phyloP scores from a whole-genome alignment of 345 rosid genomes.

The Ceriops tagal region DNA sequence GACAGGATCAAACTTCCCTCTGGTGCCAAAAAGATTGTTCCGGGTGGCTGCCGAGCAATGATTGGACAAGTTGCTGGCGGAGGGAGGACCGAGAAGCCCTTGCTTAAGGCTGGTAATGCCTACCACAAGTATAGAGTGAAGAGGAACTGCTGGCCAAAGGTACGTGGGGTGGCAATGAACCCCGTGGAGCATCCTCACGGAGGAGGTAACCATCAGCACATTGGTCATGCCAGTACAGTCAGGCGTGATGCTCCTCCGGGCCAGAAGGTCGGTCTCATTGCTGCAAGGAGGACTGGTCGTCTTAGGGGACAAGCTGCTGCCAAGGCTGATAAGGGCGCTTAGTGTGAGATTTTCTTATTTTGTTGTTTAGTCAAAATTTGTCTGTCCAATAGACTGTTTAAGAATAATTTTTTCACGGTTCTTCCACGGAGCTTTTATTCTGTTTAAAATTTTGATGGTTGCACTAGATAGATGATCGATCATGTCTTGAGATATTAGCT shows the following conservation, averaged over 20 bases:
- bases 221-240: not conserved
- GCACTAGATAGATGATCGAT: no score
- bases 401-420: not conserved
- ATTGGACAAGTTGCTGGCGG: conserved; percentile 20
- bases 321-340: conserved; percentile 45
- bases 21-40: conserved; percentile 7
- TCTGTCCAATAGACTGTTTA: no score
- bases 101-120: conserved; percentile 3
- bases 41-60: conserved; percentile 19
- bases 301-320: conserved; percentile 68
- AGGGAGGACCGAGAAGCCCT: conserved; percentile 9
- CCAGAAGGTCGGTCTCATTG: conserved; percentile 3
- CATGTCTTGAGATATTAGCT: no score
- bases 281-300: conserved; percentile 7
- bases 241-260: conserved; percentile 2
- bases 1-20: conserved; percentile 6
- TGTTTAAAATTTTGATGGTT: no score
- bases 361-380: not conserved
- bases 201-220: conserved; percentile 2
- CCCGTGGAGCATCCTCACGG: conserved; percentile 1
- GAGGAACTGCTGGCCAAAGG: conserved; percentile 8
- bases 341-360: not conserved
- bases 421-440: no score
- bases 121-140: conserved; percentile 2
- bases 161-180: conserved; percentile 1